These are phyloP conservation scores for Hanseniaspora opuntiae DNA, from an alignment of 805 yeast genomes.

Conservation along the genomic window DNA sequence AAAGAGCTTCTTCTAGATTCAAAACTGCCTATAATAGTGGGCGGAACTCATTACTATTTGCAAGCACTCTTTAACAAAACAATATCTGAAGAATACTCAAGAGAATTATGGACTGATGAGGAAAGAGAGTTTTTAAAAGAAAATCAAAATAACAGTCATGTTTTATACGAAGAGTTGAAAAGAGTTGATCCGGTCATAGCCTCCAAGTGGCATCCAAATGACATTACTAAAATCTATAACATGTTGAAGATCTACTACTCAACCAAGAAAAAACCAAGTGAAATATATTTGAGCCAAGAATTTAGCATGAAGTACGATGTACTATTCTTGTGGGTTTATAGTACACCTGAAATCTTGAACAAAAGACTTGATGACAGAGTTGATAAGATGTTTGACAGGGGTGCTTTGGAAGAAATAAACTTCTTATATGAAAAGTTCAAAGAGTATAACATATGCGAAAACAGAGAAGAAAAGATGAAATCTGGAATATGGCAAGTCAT, in stretches of 20 bases:
- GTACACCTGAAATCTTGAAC: constrained; percentile 45
- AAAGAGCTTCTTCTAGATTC: constrained; percentile 51
- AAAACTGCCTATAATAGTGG: constrained; percentile 76
- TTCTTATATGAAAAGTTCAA: constrained; percentile 39
- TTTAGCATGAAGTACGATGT: constrained; percentile 45
- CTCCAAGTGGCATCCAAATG: constrained; percentile 82
- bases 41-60: constrained; percentile 90
- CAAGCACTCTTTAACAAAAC: constrained; percentile 64
- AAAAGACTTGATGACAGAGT: constrained; percentile 63
- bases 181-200: constrained; percentile 59
- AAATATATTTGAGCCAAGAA: constrained; percentile 52
- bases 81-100: constrained; percentile 27
- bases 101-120: constrained; percentile 25
- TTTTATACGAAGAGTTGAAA: constrained; percentile 35
- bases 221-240: constrained; percentile 59
- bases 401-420: constrained; percentile 57
- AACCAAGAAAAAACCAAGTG: constrained; percentile 58
- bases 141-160: background rate
- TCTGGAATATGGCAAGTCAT: constrained; percentile 87
- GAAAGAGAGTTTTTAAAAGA: constrained; percentile 17
- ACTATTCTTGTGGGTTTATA: constrained; percentile 70
- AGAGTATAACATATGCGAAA: constrained; percentile 19
- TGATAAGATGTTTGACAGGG: constrained; percentile 62
- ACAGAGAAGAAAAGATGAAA: constrained; percentile 37
- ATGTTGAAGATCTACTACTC: constrained; percentile 66